Evolutionary conservation across 2,329 filamentous ascomycete genomes (phyloP), one percentile per base, ranked within the genome.

Genomic region (Nigrospora oryzae): DNA sequence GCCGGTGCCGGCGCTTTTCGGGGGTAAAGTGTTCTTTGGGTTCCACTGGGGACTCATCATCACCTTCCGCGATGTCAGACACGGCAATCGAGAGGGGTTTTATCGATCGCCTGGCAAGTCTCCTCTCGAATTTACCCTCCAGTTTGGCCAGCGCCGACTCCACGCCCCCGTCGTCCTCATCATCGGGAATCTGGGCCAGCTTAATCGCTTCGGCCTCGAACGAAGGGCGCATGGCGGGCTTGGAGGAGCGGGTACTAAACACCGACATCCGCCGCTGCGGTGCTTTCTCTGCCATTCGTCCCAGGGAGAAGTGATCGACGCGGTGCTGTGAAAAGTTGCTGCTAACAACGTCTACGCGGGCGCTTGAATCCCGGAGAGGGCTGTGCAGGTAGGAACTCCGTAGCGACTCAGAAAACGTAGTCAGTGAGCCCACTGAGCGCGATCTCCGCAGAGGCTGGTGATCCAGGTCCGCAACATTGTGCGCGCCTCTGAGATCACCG

Each of bases 71-170:
- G 15, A 60, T 49, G n/a, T 55, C 48, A 31, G 43, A 52, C 2
- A 37, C 36, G 13, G 56, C 51, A 34, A 54, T 49, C 14, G 50
- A 56, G 10, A 51, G 45, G 11, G 63, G 62, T 37, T 69, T 66
- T 49, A 70, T 67, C 13, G 65, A 70, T 12, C 69, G 57, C 43
- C 63, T 67, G 28, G 61, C 60, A 1, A 61, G 50, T 53, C 63
- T 78, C 53, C 74, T 81, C 58, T 84, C 76, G 54, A 84, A 93
- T 53, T 81, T 91, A 11, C 93, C 93, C 67, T 98, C 93, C 0
- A 98, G 74, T 57, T 97, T 98, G 54, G 90, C 67, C 42, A 98
- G 64, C 0, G 93, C 88, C n/a, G 90, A 89, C 59, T 97, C 93
- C 23, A 97, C 83, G 12, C 91, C 91, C 7, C 89, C 89, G 57